Evolutionary conservation across 495 filamentous ascomycete species (phyloP).

Genomic region (Aspergillus asperescens): DNA sequence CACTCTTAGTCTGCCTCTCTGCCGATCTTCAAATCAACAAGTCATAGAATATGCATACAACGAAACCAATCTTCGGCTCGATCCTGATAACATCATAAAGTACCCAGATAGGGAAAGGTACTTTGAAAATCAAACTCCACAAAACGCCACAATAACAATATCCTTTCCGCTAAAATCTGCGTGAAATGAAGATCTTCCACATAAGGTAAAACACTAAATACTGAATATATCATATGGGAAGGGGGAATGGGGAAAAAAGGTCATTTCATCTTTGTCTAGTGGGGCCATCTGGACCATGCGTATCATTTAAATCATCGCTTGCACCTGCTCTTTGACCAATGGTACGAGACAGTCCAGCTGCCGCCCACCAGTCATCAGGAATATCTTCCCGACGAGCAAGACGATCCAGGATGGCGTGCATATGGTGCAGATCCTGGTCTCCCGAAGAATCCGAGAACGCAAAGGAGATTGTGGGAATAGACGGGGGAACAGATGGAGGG

Average conservation of each 20-base stretch:
- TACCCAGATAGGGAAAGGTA: not conserved
- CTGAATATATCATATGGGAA: constrained; percentile 15
- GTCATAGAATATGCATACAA: constrained; percentile 5
- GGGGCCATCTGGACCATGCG: constrained; percentile 23
- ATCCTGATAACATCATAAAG: not conserved
- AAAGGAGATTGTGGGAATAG: constrained; percentile 34
- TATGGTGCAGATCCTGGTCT: constrained; percentile 49
- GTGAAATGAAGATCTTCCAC: constrained; percentile 1
- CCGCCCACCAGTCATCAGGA: constrained; percentile 72
- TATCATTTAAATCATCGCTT: constrained; percentile 20
- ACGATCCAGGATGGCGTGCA: constrained; percentile 63
- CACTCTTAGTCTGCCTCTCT: not conserved
- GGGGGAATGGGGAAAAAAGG: not conserved
- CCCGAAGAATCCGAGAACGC: constrained; percentile 29
- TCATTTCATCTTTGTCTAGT: constrained; percentile 6
- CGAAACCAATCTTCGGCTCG: not conserved
- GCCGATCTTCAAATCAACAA: too few species aligned
- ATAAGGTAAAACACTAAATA: constrained; percentile 12
- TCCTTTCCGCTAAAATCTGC: constrained; percentile 14
- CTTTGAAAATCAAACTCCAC: constrained; percentile 6
- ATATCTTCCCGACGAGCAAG: constrained; percentile 64
- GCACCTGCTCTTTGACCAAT: constrained; percentile 30
- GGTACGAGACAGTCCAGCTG: constrained; percentile 61
- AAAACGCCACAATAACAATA: constrained; percentile 11
- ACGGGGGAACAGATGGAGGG: too few species aligned